phyloP scores from a whole-genome alignment of 2,329 filamentous ascomycete species.

The Phaeosphaeriaceae sp. region DNA sequence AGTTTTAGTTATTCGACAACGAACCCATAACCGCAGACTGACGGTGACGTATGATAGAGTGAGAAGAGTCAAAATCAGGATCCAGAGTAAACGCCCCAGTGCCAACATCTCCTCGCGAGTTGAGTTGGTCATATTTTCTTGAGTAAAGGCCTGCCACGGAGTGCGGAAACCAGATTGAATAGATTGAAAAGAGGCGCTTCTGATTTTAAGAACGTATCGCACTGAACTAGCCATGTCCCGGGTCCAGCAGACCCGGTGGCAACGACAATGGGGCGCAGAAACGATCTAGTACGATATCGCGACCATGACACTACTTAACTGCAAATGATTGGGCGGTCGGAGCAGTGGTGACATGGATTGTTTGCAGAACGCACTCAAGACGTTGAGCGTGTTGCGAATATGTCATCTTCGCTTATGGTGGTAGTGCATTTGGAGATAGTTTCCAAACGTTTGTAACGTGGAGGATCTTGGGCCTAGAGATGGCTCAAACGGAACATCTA shows the following conservation, averaged over 20 bases:
- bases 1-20: conserved; percentile 40
- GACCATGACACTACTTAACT: conserved; percentile 2
- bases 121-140: conserved; percentile 8
- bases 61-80: conserved; percentile 35
- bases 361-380: conserved; percentile 27
- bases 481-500: conserved; percentile 4
- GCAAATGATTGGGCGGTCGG: conserved; percentile 15
- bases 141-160: conserved; percentile 9
- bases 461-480: conserved; percentile 10
- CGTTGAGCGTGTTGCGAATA: conserved; percentile 24
- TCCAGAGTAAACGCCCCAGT: conserved; percentile 26
- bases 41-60: conserved; percentile 37
- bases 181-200: conserved; percentile 9
- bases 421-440: conserved; percentile 3
- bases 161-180: conserved; percentile 10
- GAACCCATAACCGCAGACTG: conserved; percentile 41
- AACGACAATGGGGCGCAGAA: conserved; percentile 14
- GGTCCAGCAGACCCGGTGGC: conserved; percentile 14
- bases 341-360: conserved; percentile 16
- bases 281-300: conserved; percentile 20
- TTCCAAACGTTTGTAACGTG: conserved; percentile 6
- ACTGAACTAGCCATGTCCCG: conserved; percentile 7
- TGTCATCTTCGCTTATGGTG: not conserved
- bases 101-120: conserved; percentile 23
- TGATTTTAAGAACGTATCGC: conserved; percentile 20